Evolutionary conservation across 805 yeast genomes (phyloP).

Genomic region (Yarrowia sp.): DNA sequence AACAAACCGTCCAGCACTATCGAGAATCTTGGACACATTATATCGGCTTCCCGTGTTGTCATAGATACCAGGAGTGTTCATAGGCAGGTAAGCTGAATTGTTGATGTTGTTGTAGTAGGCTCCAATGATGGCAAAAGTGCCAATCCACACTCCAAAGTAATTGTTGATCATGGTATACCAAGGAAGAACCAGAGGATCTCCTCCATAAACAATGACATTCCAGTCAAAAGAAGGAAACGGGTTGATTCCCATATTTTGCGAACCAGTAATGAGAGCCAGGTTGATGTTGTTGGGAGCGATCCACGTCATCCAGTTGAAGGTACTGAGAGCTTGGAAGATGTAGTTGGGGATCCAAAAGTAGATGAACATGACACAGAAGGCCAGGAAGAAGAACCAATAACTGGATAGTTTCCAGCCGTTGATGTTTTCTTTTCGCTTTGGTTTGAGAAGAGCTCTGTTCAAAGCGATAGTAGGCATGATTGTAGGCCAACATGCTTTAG

Average conservation of each 20-base stretch:
- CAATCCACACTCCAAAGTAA: slow-evolving; percentile 27
- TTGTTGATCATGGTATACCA: slow-evolving; percentile 25
- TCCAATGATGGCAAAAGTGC: slow-evolving; percentile 43
- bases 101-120: slow-evolving; percentile 52
- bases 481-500: slow-evolving; percentile 47
- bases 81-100: slow-evolving; percentile 59
- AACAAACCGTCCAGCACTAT: slow-evolving; percentile 40
- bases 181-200: slow-evolving; percentile 28
- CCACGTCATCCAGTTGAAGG: slow-evolving; percentile 64
- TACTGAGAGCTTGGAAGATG: slow-evolving; percentile 58
- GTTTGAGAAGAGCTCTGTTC: slow-evolving; percentile 39
- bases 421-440: slow-evolving; percentile 33
- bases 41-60: slow-evolving; percentile 52
- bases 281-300: slow-evolving; percentile 52
- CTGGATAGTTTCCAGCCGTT: slow-evolving; percentile 60
- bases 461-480: slow-evolving; percentile 55
- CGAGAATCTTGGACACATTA: slow-evolving; percentile 48
- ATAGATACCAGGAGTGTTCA: slow-evolving; percentile 52
- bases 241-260: slow-evolving; percentile 41
- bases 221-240: slow-evolving; percentile 47
- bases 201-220: slow-evolving; percentile 35
- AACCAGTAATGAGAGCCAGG: slow-evolving; percentile 63
- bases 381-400: slow-evolving; percentile 48
- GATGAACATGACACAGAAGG: slow-evolving; percentile 46
- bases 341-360: slow-evolving; percentile 71